phyloP scores from a whole-genome alignment of 2,329 filamentous ascomycete genomes.

The Exophiala alcalophila region DNA sequence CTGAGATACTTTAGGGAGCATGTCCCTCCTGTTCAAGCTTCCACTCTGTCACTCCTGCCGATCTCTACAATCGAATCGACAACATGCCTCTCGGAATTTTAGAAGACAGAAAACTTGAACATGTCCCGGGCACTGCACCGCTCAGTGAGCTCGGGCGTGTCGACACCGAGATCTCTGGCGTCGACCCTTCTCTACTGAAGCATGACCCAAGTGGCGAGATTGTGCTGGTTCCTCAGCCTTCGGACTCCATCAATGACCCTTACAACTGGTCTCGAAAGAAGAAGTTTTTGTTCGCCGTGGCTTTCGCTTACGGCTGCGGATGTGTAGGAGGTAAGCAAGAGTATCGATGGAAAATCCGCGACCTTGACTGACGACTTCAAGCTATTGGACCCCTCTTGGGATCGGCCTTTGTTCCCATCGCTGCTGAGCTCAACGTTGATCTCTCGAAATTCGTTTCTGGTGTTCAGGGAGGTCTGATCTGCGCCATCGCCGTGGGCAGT shows the following conservation, averaged over 20 bases:
- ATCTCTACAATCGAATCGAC: background rate
- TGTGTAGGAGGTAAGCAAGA: slow-evolving; percentile 44
- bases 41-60: background rate
- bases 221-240: slow-evolving; percentile 25
- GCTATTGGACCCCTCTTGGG: slow-evolving; percentile 21
- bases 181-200: slow-evolving; percentile 34
- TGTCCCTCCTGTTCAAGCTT: no score
- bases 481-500: slow-evolving; percentile 38
- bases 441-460: slow-evolving; percentile 32
- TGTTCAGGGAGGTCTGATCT: slow-evolving; percentile 38
- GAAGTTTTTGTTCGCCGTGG: slow-evolving; percentile 37
- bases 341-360: no score
- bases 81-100: slow-evolving; percentile 35
- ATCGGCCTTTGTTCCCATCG: slow-evolving; percentile 20
- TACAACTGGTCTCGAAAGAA: slow-evolving; percentile 24
- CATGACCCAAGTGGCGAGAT: slow-evolving; percentile 33
- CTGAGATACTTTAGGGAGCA: no score
- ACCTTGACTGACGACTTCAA: slow-evolving; percentile 5
- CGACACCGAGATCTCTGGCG: slow-evolving; percentile 25
- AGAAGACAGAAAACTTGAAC: slow-evolving; percentile 34
- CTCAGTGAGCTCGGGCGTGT: slow-evolving; percentile 27
- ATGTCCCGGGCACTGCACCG: slow-evolving; percentile 35
- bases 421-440: slow-evolving; percentile 8
- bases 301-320: slow-evolving; percentile 41
- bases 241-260: slow-evolving; percentile 26